Evolutionary conservation across 208 protist species (phyloP), one percentile per base, ranked within the genome.

Genomic region (Acanthamoeba castellanii): DNA sequence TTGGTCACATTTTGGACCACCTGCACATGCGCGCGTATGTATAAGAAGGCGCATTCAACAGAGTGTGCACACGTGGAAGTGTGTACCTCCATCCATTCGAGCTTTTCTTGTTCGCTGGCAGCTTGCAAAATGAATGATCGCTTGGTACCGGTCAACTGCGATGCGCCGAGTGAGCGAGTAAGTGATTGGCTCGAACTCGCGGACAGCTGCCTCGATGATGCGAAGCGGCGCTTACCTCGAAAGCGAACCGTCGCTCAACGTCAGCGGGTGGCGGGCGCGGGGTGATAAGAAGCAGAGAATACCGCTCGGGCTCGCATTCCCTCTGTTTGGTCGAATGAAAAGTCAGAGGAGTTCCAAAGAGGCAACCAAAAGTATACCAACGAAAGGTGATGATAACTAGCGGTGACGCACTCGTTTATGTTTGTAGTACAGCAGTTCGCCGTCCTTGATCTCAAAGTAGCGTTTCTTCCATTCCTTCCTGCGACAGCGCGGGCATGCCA

Each of bases 401-500:
- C 11, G 52, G 52, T 18, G 52, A 57, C 50, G 25, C 30, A 34
- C 50, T 20, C 50, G 37, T 14, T 59, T 59, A 25, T 50, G 50
- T 59, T 57, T 47, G 78, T 61, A 87, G 78, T 87, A 59, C 78
- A 87, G 37, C 47, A 87, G 78, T 13, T 61, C 27, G 1, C 78
- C 78, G 50, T 87, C 50, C 78, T 87, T 87, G 47, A 87, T 30
- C 50, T 61, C 78, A 7, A 87, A 87, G 78, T 59, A 87, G 27
- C 50, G 37, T 27, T 59, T 87, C 78, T 87, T 87, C 78, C 78
- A 87, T 27, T 87, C 78, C 16, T 87, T 87, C 50, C 78, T 87
- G 42, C 25, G 25, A 85, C 30, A 37, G 22, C 30, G 66, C 8
- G 9, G 30, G n/a, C 1, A 0, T 30, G 22, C 22, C 22, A 16